phyloP scores from a whole-genome alignment of 2,329 filamentous ascomycete species.

The Gyromitra esculenta region DNA sequence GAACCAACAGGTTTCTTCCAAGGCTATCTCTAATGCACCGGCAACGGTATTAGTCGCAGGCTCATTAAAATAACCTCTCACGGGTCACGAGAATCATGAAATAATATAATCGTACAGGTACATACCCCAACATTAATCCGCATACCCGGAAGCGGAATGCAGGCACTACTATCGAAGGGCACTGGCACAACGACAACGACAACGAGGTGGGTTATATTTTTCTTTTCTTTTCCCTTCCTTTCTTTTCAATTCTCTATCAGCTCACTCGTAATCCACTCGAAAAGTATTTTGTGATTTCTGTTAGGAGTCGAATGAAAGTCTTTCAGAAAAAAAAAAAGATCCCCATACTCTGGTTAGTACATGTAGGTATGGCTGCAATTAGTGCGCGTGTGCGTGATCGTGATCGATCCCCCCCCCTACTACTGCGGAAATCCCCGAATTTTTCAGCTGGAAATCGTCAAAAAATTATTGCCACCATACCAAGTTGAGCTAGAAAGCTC shows the following conservation, averaged over 20 bases:
- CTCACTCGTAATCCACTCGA: constrained; percentile 2
- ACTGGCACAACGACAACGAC: constrained; percentile 6
- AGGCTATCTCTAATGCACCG: constrained; percentile 21
- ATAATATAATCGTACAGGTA: constrained; percentile 6
- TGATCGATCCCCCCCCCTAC: neutral
- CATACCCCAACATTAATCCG: constrained; percentile 17
- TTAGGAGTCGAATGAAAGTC: constrained; percentile 18
- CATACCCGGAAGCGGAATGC: constrained; percentile 27
- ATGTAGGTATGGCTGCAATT: too few species aligned
- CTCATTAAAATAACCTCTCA: neutral
- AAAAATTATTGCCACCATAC: constrained; percentile 32
- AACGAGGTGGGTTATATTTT: constrained; percentile 11
- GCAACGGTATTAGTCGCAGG: constrained; percentile 15
- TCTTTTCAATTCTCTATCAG: neutral
- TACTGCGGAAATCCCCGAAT: constrained; percentile 32
- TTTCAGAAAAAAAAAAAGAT: neutral
- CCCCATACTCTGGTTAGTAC: too few species aligned
- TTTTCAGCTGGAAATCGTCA: constrained; percentile 41
- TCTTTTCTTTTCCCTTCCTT: neutral
- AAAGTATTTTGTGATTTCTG: constrained; percentile 7
- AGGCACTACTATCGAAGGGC: constrained; percentile 24
- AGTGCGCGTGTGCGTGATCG: neutral
- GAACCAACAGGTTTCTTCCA: constrained; percentile 1
- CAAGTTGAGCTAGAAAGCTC: constrained; percentile 21
- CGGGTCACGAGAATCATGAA: constrained; percentile 15